Percentiles rank a stretch among this genome's conserved stretches.
phyloP scores from a whole-genome alignment of 2,329 filamentous ascomycete species.

The Rhynchosporium graminicola region DNA sequence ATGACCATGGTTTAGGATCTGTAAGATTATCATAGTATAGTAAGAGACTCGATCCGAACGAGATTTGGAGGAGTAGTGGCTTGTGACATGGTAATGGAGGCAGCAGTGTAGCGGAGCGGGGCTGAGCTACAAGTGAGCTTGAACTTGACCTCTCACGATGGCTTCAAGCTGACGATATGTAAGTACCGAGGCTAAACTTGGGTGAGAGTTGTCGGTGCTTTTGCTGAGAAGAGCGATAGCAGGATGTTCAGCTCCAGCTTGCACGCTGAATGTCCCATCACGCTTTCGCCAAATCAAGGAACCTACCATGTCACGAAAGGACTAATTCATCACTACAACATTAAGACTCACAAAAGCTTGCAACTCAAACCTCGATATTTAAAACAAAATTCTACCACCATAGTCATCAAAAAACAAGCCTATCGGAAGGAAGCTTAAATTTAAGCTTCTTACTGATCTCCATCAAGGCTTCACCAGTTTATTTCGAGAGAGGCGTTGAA shows the following conservation, averaged over 20 bases:
- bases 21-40: constrained; percentile 11
- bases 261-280: background rate
- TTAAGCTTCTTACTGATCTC: constrained; percentile 15
- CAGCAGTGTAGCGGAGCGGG: constrained; percentile 2
- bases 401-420: background rate
- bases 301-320: background rate
- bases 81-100: background rate
- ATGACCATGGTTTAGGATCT: constrained; percentile 1
- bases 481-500: constrained; percentile 13
- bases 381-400: background rate
- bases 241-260: constrained; percentile 1
- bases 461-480: constrained; percentile 12
- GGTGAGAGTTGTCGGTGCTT: background rate
- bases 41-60: constrained; percentile 11
- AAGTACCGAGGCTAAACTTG: background rate
- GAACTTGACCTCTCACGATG: constrained; percentile 12
- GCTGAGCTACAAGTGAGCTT: constrained; percentile 12
- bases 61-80: constrained; percentile 6
- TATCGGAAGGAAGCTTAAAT: constrained; percentile 7
- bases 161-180: background rate
- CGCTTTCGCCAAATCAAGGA: background rate
- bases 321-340: background rate
- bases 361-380: background rate
- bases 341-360: background rate
- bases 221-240: background rate